phyloP scores from a whole-genome alignment of 2,329 filamentous ascomycete species.

The Alternaria gaisen region DNA sequence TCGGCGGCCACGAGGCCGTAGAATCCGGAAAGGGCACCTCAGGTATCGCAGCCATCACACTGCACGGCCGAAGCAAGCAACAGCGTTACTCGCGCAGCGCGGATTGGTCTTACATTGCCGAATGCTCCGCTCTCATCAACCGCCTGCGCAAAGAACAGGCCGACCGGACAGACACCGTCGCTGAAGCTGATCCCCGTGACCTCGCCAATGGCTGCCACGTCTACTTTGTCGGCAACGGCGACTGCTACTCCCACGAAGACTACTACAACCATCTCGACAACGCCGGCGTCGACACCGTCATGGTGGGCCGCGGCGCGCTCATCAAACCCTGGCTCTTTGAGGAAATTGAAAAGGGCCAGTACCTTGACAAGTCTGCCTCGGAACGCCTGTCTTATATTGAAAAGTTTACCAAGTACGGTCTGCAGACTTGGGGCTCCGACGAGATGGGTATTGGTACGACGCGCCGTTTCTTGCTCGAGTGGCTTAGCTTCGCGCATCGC shows the following conservation, averaged over 20 bases:
- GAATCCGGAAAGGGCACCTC: conserved; percentile 67
- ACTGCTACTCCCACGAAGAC: conserved; percentile 92
- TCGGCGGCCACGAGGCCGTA: conserved; percentile 77
- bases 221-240: conserved; percentile 95
- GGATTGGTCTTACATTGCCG: conserved; percentile 95
- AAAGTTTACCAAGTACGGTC: conserved; percentile 87
- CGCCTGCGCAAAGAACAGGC: conserved; percentile 76
- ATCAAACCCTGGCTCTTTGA: conserved; percentile 99
- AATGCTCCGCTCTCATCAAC: conserved; percentile 86
- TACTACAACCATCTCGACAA: conserved; percentile 82
- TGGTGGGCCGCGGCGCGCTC: conserved; percentile 94
- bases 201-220: conserved; percentile 74
- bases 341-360: conserved; percentile 90
- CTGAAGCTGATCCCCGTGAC: conserved; percentile 78
- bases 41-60: conserved; percentile 92
- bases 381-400: conserved; percentile 88
- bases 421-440: conserved; percentile 95
- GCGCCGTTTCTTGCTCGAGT: conserved; percentile 90
- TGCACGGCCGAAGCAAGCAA: conserved; percentile 92
- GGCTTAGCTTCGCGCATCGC: conserved; percentile 90
- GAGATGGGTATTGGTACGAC: conserved; percentile 93
- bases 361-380: conserved; percentile 90
- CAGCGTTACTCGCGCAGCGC: conserved; percentile 91
- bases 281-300: conserved; percentile 87
- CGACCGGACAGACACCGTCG: conserved; percentile 75